Base-by-base conservation (phyloP, 1,284 basidiomycete species). In the Papiliotrema laurentii region DNA sequence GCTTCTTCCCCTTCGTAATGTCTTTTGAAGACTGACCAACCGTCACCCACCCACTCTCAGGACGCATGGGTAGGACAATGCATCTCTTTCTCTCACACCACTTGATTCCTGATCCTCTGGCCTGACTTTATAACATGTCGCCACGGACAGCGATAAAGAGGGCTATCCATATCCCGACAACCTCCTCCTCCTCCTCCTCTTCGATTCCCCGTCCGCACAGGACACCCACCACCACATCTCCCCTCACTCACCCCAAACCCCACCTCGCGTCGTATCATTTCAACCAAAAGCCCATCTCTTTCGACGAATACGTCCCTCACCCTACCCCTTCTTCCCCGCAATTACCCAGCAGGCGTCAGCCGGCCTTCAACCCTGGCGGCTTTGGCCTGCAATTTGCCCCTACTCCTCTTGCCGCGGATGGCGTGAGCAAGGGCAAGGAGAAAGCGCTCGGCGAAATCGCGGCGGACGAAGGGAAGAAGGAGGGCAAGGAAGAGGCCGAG, bases 291-390 rank as follows among this genome's bases (percentile, higher is more conserved):
- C 33, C 38, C 9, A 31, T 33, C 13, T 30, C 44, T 24, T 35
- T 36, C 3, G 34, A 45, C 24, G 25, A 26, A 26, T 54, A 30
- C 53, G 55, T 27, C 27, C 48, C 18, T n/a, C 36, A 18, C 11
- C 45, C 26, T 28, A 53, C 59, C 3, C 70, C 70, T 9, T 39
- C 52, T 11, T 56, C 70, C 3, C 70, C 70, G 0, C 58, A 63
- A 49, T 54, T 74, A 28, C 72, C 72, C 0, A 49, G 55, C 2
- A 54, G 69, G 16, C 56, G 72, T 16, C 58, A 66, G 45, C 72
- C 72, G 1, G 61, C 61, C 4, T 74, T 70, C 52, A 60, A 53
- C 33, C 70, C 71, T 0, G 71, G 69, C 34, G 72, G 72, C 5
- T 74, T 74, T 39, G 72, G 72, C 1, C 42, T 73, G 18, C 61